These are phyloP conservation scores for Heliocybe sulcata DNA, from an alignment of 1,284 basidiomycete species.

Conservation along the genomic window DNA sequence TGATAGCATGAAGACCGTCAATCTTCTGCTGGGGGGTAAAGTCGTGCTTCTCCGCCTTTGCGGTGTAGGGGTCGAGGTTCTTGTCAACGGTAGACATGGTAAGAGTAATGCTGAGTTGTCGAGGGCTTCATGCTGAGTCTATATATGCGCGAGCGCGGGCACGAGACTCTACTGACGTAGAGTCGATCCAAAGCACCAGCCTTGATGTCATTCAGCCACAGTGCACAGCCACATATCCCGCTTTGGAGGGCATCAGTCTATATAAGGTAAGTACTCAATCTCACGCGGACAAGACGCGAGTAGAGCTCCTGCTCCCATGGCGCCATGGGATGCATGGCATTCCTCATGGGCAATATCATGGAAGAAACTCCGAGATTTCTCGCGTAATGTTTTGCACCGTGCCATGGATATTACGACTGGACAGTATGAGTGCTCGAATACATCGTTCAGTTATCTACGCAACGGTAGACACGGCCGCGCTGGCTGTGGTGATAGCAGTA, in stretches of 20 bases:
- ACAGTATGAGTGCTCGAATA: too few relatives aligned
- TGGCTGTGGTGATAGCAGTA: background rate
- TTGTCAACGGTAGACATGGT: slow-evolving; percentile 23
- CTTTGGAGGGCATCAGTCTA: background rate
- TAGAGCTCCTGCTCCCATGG: too few relatives aligned
- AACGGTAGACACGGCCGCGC: background rate
- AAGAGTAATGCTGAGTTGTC: too few relatives aligned
- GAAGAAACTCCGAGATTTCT: too few relatives aligned
- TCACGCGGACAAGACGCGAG: background rate
- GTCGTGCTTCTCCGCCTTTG: slow-evolving; percentile 47
- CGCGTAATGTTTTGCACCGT: too few relatives aligned
- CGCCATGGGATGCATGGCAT: too few relatives aligned
- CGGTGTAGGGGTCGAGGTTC: slow-evolving; percentile 60
- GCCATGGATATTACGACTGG: too few relatives aligned
- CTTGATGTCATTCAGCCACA: background rate
- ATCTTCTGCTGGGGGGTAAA: slow-evolving; percentile 60
- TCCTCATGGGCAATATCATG: too few relatives aligned
- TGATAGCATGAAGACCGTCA: slow-evolving; percentile 49
- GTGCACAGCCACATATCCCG: background rate
- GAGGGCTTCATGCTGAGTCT: too few relatives aligned
- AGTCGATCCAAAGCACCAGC: background rate
- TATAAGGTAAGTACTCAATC: background rate
- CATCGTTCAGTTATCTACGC: background rate
- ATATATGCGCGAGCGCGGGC: background rate
- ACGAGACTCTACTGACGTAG: background rate